phyloP scores from a whole-genome alignment of 139 green algal genomes.

The Axilococcus clingmanii region DNA sequence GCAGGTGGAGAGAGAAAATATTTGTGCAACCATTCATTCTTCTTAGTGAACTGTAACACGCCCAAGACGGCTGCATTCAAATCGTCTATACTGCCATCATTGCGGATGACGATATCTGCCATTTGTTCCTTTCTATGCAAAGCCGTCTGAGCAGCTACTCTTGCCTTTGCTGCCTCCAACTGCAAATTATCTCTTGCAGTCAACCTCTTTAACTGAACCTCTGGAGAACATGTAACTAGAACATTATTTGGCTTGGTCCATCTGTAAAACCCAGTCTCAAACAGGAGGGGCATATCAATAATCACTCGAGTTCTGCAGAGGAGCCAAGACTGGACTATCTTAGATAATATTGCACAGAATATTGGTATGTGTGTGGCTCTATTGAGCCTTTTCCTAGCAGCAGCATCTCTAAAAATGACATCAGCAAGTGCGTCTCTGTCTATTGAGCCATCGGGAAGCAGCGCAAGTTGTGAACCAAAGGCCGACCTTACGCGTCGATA shows the following conservation, averaged over 20 bases:
- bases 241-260: constrained; percentile 28
- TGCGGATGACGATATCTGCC: constrained; percentile 49
- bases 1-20: constrained; percentile 13
- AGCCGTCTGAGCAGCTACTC: constrained; percentile 57
- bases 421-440: constrained; percentile 48
- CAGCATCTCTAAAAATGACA: constrained; percentile 51
- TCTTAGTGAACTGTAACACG: neutral
- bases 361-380: constrained; percentile 58
- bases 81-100: constrained; percentile 30
- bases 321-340: constrained; percentile 41
- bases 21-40: constrained; percentile 8
- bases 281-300: constrained; percentile 80
- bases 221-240: constrained; percentile 38
- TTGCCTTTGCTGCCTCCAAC: constrained; percentile 24
- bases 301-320: constrained; percentile 31
- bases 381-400: constrained; percentile 48
- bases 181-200: constrained; percentile 38
- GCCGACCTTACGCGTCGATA: constrained; percentile 42
- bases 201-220: constrained; percentile 44
- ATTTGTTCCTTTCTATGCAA: constrained; percentile 36
- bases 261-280: constrained; percentile 52
- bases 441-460: constrained; percentile 40
- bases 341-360: constrained; percentile 26
- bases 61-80: constrained; percentile 12
- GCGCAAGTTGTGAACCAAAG: constrained; percentile 30